Base-by-base conservation (phyloP, 257 asterid genomes). In the Jacaranda copaia region DNA sequence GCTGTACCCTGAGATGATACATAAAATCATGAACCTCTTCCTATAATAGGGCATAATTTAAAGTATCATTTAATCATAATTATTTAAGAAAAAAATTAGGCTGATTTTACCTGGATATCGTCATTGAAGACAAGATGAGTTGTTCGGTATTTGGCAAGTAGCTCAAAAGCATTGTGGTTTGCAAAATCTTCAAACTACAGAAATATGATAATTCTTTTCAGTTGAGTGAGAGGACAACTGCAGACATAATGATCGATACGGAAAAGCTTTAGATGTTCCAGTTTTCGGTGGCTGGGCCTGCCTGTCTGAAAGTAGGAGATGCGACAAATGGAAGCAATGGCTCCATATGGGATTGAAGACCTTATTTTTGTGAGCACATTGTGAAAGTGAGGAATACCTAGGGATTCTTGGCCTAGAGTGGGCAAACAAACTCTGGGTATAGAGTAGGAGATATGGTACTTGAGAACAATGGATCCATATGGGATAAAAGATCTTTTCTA, bases 131-230 rank as follows among this genome's bases (percentile, higher is more conserved):
- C 94, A 32, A 92, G 96, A 79, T 92, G 94, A 19, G 88, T 83
- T 38, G 85, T 73, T 16, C 94, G 84, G 83, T 87, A 92, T 57
- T 78, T 92, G 18, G 86, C 85, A 51, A 92, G 90, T 18, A 92
- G 89, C 67, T 87, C 86, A 51, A 92, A 92, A 53, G 97, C 97
- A 45, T 90, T 88, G 73, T 88, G 96, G 87, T 92, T 92, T 42
- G 97, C 97, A 67, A 92, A 92, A 77, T 92, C 96, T 78, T 92
- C 97, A 77, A 92, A 90, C 93, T 88, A 84, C 36, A 70, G 73
- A 81, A 45, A 8, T 36, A 4, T 1, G 1, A 48, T 20, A 14
- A 43, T 49, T 68, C 36, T 11, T 72, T 48, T 49, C 8, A 18
- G 39, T 55, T 53, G 49, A 70, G 4, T 55, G 39, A 70, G 20